Base-by-base conservation (phyloP, 179 eudicot species). In the Nepenthes alata region DNA sequence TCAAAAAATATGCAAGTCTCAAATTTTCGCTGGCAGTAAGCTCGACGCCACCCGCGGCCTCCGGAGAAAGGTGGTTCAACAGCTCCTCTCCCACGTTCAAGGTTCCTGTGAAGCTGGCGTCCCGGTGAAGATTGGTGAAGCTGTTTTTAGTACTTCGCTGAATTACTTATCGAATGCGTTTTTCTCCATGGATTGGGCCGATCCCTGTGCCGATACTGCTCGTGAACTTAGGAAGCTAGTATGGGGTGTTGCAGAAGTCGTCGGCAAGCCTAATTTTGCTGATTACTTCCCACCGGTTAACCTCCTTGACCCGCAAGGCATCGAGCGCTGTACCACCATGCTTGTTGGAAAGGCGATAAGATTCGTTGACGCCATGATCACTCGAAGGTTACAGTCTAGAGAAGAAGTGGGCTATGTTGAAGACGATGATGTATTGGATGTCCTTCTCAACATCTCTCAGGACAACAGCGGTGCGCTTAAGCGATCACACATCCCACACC, bases 231-330 rank as follows among this genome's bases (percentile, higher is more conserved):
- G 52, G 72, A 78, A 73, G 2, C 38, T 66, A 11, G 57, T 69
- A 2, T 57, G 58, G 75, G 61, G 62, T 6, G 54, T 74, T 51
- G 45, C 56, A 66, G 66, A 56, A 57, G 57, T 34, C 16, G 73
- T 59, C 6, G 75, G 73, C 2, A 45, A 37, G 39, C 68, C 78
- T 2, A 77, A 77, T 41, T 11, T 77, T 3, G 65, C 71, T 0
- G 81, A 77, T 44, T 71, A 13, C 35, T 70, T 77, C 41, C 78
- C 76, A 13, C 37, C 61, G 10, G 57, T 77, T 3, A 34, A 60
- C 11, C 13, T 14, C 44, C 4, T 77, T 9, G 81, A 77, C 58
- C 65, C 63, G 15, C 78, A 74, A 37, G 74, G 81, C 8, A 25
- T 73, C 14, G 25, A 38, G 38, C 35, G 62, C 11, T 2, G 60